phyloP scores from a whole-genome alignment of 768 basidiomycete species.

The Collybia nuda region DNA sequence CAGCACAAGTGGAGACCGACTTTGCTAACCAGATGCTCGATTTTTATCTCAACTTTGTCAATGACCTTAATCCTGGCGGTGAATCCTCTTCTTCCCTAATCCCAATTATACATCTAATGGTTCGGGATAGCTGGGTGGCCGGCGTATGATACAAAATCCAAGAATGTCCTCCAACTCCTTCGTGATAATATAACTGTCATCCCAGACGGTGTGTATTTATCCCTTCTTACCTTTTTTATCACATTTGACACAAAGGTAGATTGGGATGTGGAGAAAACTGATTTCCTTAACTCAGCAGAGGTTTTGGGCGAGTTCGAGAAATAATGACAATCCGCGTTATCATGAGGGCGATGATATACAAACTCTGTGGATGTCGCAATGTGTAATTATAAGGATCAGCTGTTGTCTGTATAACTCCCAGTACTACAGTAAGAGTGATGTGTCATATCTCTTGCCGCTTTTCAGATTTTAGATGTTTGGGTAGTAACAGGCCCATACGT shows the following conservation, averaged over 20 bases:
- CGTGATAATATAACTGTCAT: background rate
- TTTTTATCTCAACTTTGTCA: constrained; percentile 57
- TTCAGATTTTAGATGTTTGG: constrained; percentile 6
- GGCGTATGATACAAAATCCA: background rate
- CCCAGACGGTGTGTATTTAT: background rate
- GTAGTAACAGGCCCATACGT: constrained; percentile 23
- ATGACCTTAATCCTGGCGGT: constrained; percentile 58
- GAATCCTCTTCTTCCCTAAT: constrained; percentile 11
- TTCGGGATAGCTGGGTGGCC: background rate
- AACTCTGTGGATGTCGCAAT: no score
- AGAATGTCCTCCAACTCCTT: background rate
- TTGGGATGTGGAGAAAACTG: background rate
- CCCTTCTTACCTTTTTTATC: background rate
- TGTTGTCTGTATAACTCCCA: no score
- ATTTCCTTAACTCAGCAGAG: background rate
- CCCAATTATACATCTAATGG: no score
- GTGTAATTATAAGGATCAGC: no score
- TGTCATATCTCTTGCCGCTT: no score
- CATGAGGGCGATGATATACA: no score
- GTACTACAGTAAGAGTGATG: no score
- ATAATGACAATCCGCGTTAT: background rate
- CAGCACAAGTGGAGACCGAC: constrained; percentile 34
- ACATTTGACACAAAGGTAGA: background rate
- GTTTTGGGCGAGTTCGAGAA: background rate
- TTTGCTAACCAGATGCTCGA: constrained; percentile 50